Evolutionary conservation across 352 stramenopile species (phyloP).

Genomic region (Phytophthora tubulina): DNA sequence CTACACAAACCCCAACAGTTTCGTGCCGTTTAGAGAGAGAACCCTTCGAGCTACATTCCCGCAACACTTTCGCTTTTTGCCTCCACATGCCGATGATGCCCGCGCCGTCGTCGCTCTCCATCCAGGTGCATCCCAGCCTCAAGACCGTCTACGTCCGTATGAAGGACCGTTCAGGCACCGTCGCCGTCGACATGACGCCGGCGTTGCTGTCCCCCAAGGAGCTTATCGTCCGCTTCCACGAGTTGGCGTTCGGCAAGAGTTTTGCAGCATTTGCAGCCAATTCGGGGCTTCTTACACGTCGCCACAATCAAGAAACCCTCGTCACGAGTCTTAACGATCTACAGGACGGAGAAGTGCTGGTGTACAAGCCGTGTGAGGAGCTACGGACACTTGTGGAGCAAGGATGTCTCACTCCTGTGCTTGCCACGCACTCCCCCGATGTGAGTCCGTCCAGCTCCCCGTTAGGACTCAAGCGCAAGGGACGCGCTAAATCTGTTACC

Average conservation of each 20-base stretch:
- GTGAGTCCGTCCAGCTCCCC: slow-evolving; percentile 57
- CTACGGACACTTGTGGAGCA: slow-evolving; percentile 75
- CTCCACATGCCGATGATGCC: slow-evolving; percentile 42
- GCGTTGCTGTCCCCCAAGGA: slow-evolving; percentile 46
- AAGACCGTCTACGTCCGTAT: slow-evolving; percentile 76
- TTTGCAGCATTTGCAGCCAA: slow-evolving; percentile 69
- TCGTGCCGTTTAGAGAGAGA: slow-evolving; percentile 2
- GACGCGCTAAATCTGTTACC: slow-evolving; percentile 70
- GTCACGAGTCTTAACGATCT: slow-evolving; percentile 59
- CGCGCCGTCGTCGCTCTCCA: slow-evolving; percentile 42
- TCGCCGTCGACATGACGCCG: slow-evolving; percentile 63
- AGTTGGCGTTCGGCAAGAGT: slow-evolving; percentile 75
- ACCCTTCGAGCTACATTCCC: too few species aligned
- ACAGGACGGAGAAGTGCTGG: slow-evolving; percentile 63
- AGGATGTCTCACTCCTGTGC: slow-evolving; percentile 72
- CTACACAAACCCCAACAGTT: slow-evolving; percentile 5
- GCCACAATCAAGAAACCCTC: slow-evolving; percentile 53
- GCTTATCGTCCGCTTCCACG: slow-evolving; percentile 76
- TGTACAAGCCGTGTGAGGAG: slow-evolving; percentile 82
- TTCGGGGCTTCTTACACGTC: slow-evolving; percentile 56
- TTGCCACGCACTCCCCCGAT: slow-evolving; percentile 30
- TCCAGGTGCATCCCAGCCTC: slow-evolving; percentile 56
- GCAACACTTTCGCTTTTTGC: not conserved
- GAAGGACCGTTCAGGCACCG: slow-evolving; percentile 70
- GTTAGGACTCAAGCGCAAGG: slow-evolving; percentile 74